These are phyloP conservation scores for Pyrenophora seminiperda DNA, from an alignment of 2,329 filamentous ascomycete species.

Conservation along the genomic window DNA sequence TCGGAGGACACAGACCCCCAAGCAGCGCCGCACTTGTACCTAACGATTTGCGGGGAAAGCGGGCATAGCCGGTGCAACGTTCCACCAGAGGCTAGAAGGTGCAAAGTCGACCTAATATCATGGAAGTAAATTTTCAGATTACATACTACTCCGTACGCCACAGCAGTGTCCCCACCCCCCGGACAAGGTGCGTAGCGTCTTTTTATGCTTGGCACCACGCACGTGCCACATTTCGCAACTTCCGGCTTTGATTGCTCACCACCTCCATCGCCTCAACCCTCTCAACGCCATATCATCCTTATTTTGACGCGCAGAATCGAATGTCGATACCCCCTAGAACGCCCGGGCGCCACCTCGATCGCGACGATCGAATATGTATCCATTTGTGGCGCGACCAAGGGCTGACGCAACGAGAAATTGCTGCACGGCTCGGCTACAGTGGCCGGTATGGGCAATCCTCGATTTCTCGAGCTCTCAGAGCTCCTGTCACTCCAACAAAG, in stretches of 20 bases:
- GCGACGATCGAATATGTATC: neutral
- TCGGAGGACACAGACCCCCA: no score
- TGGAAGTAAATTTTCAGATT: no score
- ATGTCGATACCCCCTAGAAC: neutral
- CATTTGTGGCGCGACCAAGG: neutral
- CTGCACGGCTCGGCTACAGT: neutral
- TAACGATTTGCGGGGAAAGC: no score
- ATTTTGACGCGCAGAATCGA: neutral
- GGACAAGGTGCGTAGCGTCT: neutral
- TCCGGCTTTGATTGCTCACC: neutral
- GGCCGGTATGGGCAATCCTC: no score
- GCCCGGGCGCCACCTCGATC: neutral
- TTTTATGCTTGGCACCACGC: neutral
- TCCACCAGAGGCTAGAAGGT: no score
- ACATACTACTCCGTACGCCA: no score
- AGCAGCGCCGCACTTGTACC: no score
- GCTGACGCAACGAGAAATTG: neutral
- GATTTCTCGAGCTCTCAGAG: no score
- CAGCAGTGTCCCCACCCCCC: no score
- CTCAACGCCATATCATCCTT: neutral
- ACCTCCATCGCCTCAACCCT: neutral
- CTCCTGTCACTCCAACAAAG: no score
- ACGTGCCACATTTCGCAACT: neutral
- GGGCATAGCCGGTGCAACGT: no score
- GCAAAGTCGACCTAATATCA: no score